These are phyloP conservation scores for Rhododendron molle DNA, from an alignment of 148 eudicot genomes.

Conservation along the genomic window DNA sequence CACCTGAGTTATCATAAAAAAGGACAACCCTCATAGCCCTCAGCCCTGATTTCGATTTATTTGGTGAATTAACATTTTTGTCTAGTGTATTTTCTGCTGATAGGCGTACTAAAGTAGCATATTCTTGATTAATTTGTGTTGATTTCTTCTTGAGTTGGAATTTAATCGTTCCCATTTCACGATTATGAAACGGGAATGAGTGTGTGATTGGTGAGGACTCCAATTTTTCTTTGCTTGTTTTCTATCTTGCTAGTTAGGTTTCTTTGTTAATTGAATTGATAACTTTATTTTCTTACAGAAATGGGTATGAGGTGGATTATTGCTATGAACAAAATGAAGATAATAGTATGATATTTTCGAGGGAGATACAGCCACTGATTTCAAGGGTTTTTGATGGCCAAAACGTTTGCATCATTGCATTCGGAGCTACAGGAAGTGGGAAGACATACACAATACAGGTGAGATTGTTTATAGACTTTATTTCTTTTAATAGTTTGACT, in stretches of 20 bases:
- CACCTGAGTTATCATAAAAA: too few species aligned
- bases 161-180: background rate
- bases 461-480: background rate
- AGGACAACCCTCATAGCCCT: background rate
- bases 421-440: conserved; percentile 85
- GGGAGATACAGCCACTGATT: conserved; percentile 62
- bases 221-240: background rate
- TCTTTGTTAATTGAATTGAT: background rate
- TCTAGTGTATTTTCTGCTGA: background rate
- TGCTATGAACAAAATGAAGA: conserved; percentile 60
- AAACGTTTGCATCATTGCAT: conserved; percentile 59
- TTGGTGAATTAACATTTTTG: background rate
- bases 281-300: conserved; percentile 25
- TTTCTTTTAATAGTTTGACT: background rate
- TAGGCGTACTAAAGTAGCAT: background rate
- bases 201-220: background rate
- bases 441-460: conserved; percentile 83
- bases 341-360: conserved; percentile 36
- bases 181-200: background rate
- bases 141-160: background rate
- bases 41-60: background rate
- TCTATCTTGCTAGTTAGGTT: background rate
- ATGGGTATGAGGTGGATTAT: conserved; percentile 59
- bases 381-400: conserved; percentile 52
- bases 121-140: background rate